Evolutionary conservation across 805 yeast genomes (phyloP).

Genomic region (Hyphopichia homilentoma): DNA sequence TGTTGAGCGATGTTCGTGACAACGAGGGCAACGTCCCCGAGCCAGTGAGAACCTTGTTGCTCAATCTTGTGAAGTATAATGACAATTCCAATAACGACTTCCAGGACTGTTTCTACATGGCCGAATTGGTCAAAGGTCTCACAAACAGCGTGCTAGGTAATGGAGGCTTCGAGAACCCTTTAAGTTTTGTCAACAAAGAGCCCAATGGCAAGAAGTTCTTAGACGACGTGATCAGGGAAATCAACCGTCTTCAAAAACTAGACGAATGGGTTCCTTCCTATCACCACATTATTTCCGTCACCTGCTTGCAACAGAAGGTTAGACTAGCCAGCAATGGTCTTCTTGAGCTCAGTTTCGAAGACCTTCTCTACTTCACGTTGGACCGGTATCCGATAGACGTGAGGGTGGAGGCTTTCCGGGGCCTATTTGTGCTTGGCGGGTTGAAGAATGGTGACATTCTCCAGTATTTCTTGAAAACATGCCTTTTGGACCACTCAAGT

Average conservation of each 20-base stretch:
- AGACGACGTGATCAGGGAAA: slow-evolving; percentile 49
- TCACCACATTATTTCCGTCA: slow-evolving; percentile 49
- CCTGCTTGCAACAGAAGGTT: slow-evolving; percentile 59
- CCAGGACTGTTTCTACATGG: slow-evolving; percentile 67
- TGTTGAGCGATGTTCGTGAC: slow-evolving; percentile 59
- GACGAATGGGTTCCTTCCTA: slow-evolving; percentile 86
- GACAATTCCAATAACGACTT: slow-evolving; percentile 79
- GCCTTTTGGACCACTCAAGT: slow-evolving; percentile 52
- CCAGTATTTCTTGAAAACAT: slow-evolving; percentile 55
- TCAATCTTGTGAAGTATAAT: slow-evolving; percentile 74
- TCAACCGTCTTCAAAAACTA: slow-evolving; percentile 70
- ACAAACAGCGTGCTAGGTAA: slow-evolving; percentile 32
- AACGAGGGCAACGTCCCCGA: slow-evolving; percentile 57
- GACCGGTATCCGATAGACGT: slow-evolving; percentile 47
- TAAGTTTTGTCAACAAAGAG: slow-evolving; percentile 4
- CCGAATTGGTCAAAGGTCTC: slow-evolving; percentile 53
- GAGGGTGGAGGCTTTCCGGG: slow-evolving; percentile 65
- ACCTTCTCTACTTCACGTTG: slow-evolving; percentile 51
- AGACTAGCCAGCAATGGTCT: slow-evolving; percentile 55
- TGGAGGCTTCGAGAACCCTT: too few species aligned
- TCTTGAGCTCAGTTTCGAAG: slow-evolving; percentile 48
- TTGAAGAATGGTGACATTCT: slow-evolving; percentile 60
- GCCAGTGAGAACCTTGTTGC: slow-evolving; percentile 56
- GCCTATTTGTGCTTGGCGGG: slow-evolving; percentile 73
- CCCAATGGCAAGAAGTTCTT: slow-evolving; percentile 15